A percentile compares a stretch with the other conserved stretches of the same genome.
Conservation (phyloP, 2,329 filamentous ascomycete genomes). For the Aspergillus nomiae region DNA sequence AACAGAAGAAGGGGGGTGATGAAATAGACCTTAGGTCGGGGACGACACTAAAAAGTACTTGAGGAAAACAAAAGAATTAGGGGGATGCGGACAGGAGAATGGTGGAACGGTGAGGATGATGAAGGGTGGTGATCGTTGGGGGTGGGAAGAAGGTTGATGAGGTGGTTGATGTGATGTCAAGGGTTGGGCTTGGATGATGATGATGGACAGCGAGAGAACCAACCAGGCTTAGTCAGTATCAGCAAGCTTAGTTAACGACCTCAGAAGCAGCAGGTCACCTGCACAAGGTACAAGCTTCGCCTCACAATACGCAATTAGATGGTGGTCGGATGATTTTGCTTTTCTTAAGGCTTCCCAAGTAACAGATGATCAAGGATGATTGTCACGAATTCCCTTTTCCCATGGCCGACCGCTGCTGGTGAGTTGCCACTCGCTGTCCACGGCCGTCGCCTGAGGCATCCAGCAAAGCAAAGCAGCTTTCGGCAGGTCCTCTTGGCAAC, state of each 20-base stretch:
- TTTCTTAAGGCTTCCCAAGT: not conserved
- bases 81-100: slow-evolving; percentile 18
- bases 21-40: slow-evolving; percentile 17
- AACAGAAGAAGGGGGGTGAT: slow-evolving; percentile 29
- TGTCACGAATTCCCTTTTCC: not conserved
- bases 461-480: not conserved
- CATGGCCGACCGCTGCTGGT: not conserved
- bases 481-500: slow-evolving; percentile 7
- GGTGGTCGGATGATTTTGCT: not conserved
- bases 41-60: slow-evolving; percentile 16
- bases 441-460: slow-evolving; percentile 7
- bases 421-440: not conserved
- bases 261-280: slow-evolving; percentile 19
- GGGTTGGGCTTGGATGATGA: slow-evolving; percentile 29
- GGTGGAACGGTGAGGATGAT: slow-evolving; percentile 20
- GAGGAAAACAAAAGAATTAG: slow-evolving; percentile 12
- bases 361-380: not conserved
- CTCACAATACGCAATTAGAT: not conserved
- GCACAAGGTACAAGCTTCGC: slow-evolving; percentile 4
- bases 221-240: slow-evolving; percentile 38
- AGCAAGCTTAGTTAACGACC: slow-evolving; percentile 25
- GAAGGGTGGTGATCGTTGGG: slow-evolving; percentile 5
- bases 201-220: slow-evolving; percentile 29
- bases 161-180: slow-evolving; percentile 44
- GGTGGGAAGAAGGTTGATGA: slow-evolving; percentile 25